Base-by-base conservation (phyloP, 768 basidiomycete species). In the Mycena capillaripes region DNA sequence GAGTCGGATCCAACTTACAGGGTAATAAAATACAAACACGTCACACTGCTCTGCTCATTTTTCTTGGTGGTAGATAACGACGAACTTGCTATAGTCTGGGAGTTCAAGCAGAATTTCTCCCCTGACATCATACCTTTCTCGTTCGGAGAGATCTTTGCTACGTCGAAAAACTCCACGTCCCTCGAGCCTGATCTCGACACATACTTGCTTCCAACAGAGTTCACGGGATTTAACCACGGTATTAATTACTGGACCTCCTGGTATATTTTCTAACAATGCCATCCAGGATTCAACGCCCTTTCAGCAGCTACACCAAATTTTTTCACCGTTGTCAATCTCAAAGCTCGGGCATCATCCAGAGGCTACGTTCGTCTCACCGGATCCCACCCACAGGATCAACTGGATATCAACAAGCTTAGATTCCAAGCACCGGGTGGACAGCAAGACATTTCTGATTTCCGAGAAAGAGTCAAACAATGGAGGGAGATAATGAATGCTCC, bases 1-100 rank as follows among this genome's bases (percentile, higher is more conserved):
- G 79, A 6, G 83, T 84, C 32, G 83, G 83, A 23, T 72, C 44
- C 14, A 82, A 83, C 62, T 70, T 83, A 27, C 81, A 82, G 73
- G 83, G 82, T 73, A 66, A 16, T 46, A 34, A 36, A 12, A 36
- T 36, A 12, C 34, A 36, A 36, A 36, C 34, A 6, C 34, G 7
- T 36, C 34, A 12, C 34, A 36, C 34, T 36, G 34, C 34, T 36
- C 34, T 36, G 34, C 34, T 36, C 34, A 36, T n/a, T 36, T 36
- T 36, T 36, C 34, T 12, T 36, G 34, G 34, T 36, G 34, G n/a
- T 58, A 81, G 80, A 81, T 66, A 77, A 80, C 57, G 80, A 81
- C 52, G 80, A 80, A 68, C 71, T 81, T 60, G 17, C 78, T 17
- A 71, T 78, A 23, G 79, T 77, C 9, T 81, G 78, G 78, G 67